Conservation (phyloP, 441 rosid genomes). For the Populus hybrid region DNA sequence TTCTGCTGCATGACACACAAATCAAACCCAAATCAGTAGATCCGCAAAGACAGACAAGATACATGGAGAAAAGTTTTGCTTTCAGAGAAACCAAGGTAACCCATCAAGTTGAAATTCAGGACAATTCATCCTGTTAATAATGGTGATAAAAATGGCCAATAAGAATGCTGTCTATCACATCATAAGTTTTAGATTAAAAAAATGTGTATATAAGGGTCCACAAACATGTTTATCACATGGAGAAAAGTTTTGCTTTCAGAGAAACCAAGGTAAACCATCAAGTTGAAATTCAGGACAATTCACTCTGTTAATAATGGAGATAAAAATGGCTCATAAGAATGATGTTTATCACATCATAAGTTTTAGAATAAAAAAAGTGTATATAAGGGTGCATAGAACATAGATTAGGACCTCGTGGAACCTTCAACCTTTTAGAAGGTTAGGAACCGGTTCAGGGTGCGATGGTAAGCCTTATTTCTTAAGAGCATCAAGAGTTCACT, state of each 20-base stretch:
- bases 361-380: not conserved
- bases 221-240: too few species aligned
- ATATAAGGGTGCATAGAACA: too few species aligned
- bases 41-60: not conserved
- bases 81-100: not conserved
- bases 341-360: not conserved
- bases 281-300: not conserved
- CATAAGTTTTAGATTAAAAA: not conserved
- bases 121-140: not conserved
- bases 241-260: not conserved
- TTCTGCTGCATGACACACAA: conserved; percentile 47
- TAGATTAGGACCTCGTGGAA: not conserved
- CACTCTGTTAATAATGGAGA: not conserved
- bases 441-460: not conserved
- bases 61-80: not conserved
- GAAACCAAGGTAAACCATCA: not conserved
- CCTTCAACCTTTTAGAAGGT: not conserved
- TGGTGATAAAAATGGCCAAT: not conserved
- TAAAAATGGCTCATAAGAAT: not conserved
- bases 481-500: not conserved
- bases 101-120: not conserved
- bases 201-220: too few species aligned
- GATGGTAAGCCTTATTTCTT: not conserved
- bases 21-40: conserved; percentile 10
- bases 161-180: not conserved